Evolutionary conservation across 345 rosid species (phyloP), one percentile per base, ranked within the genome.

Genomic region (Durio zibethinus): DNA sequence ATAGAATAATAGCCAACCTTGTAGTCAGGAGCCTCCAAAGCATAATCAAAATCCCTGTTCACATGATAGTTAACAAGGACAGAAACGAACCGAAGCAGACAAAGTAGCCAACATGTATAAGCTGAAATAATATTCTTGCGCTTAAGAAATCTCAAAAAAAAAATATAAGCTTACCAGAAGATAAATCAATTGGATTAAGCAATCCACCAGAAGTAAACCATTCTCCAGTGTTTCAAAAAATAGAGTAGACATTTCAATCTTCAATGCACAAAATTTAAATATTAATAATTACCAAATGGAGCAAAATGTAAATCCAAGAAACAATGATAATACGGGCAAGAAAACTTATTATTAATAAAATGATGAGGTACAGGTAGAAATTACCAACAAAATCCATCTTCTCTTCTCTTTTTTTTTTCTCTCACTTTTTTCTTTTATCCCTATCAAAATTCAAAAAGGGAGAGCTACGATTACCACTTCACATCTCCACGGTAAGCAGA

Each of bases 401-500:
- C 10, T 47, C 27, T n/a, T 70, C 40, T 45, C 54, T 43, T 43
- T 42, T 21, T 21, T 1, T 11, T 45, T 10, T 14, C 40, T 16
- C 50, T 45, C 2, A 21, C 10, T 6, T 3, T 71, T 43, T 7
- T 65, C 42, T 65, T 48, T 62, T 11, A 47, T 76, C 36, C 18
- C 15, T 16, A 23, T 71, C 70, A 31, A 50, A 11, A 56, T 69
- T 27, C 57, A 65, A 38, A 71, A 67, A 18, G 57, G 56, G 45
- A 79, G 36, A 82, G 56, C 21, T 47, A 75, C 78, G 75, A 76
- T 80, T 91, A 96, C 99, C 95, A 88, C 83, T 85, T 96, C 99
- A 83, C 98, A 96, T 90, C 99, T 89, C 99, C 99, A 96, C 1
- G 99, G 97, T 86, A 96, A 88, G 42, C 90, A 97, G 77, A 96